A percentile compares a stretch with the other conserved stretches of the same genome.
Conservation (phyloP, 176 grass and related monocot species). For the Musa troglodytarum region DNA sequence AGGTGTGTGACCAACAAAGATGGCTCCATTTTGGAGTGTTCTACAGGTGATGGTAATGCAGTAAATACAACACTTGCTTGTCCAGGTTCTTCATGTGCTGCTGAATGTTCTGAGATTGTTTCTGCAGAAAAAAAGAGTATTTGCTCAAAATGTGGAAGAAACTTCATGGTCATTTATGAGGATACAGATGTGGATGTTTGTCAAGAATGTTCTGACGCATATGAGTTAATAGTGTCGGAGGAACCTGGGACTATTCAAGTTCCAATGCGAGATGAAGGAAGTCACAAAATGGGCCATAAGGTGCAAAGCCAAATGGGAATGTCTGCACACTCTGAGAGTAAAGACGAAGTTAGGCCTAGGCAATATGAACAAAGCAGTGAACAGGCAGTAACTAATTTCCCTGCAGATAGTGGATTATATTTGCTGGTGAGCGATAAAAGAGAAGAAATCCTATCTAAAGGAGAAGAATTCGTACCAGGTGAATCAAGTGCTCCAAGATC, state of each 20-base stretch:
- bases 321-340: neutral
- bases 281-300: neutral
- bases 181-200: conserved; percentile 34
- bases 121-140: conserved; percentile 18
- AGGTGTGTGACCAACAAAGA: conserved; percentile 1
- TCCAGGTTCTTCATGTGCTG: conserved; percentile 20
- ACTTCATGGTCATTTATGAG: conserved; percentile 25
- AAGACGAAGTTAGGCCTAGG: neutral
- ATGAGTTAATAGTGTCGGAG: conserved; percentile 8
- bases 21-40: conserved; percentile 19
- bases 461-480: neutral
- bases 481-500: neutral
- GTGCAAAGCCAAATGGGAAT: neutral
- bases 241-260: neutral
- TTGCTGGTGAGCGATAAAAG: neutral
- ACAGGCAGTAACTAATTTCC: neutral
- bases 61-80: conserved; percentile 19
- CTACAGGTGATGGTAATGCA: conserved; percentile 18
- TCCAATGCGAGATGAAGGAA: neutral
- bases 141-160: conserved; percentile 49
- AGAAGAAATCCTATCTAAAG: neutral
- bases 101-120: conserved; percentile 16
- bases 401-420: neutral
- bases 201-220: conserved; percentile 37
- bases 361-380: neutral